Evolutionary conservation across 2,329 filamentous ascomycete species (phyloP).

Genomic region (Coniochaeta prunicola): DNA sequence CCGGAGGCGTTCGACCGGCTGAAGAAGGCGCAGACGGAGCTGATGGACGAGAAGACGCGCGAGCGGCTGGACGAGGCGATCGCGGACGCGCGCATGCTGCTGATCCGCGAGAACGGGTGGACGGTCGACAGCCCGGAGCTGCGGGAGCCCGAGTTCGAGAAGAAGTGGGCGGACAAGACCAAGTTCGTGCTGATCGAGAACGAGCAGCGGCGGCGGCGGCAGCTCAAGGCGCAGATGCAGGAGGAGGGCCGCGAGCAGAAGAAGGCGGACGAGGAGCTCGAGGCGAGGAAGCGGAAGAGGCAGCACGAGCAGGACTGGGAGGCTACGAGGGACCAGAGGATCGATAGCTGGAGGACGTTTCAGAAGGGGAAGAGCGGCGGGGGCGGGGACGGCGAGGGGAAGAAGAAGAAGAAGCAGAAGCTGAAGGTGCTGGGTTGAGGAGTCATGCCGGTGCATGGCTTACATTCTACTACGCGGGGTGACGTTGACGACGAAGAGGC

Average conservation of each 20-base stretch:
- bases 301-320: slow-evolving; percentile 97
- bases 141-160: slow-evolving; percentile 74
- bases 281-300: slow-evolving; percentile 74
- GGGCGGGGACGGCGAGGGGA: slow-evolving; percentile 43
- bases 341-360: slow-evolving; percentile 90
- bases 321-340: slow-evolving; percentile 80
- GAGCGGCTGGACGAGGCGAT: slow-evolving; percentile 86
- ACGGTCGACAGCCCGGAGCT: slow-evolving; percentile 83
- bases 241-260: slow-evolving; percentile 89
- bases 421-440: slow-evolving; percentile 52
- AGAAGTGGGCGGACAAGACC: slow-evolving; percentile 84
- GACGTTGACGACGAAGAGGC: not conserved
- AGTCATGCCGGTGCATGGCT: not conserved
- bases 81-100: slow-evolving; percentile 86
- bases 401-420: slow-evolving; percentile 71
- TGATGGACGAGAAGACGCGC: slow-evolving; percentile 92
- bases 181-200: slow-evolving; percentile 88
- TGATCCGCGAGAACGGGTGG: slow-evolving; percentile 92
- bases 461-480: not conserved
- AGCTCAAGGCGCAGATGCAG: slow-evolving; percentile 90
- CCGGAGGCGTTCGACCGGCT: slow-evolving; percentile 95
- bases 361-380: slow-evolving; percentile 62
- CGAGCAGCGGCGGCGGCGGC: slow-evolving; percentile 74
- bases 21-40: slow-evolving; percentile 85
- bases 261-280: slow-evolving; percentile 77